phyloP scores from a whole-genome alignment of 1,139 yeast genomes.

The Taphrina flavorubra region DNA sequence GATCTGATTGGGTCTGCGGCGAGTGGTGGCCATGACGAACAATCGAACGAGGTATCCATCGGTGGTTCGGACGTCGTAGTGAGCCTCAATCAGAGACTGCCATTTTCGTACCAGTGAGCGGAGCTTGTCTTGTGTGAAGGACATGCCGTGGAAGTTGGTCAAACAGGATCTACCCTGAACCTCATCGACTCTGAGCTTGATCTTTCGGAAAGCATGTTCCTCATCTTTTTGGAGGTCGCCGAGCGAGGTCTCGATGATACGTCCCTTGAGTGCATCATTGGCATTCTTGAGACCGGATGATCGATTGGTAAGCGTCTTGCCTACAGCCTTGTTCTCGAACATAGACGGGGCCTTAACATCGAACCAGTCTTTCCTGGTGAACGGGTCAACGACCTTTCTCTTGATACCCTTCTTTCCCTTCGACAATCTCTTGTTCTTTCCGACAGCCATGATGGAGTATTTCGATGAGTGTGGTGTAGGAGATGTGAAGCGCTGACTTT shows the following conservation, averaged over 20 bases:
- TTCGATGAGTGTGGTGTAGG: slow-evolving; percentile 29
- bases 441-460: slow-evolving; percentile 70
- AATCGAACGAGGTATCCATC: slow-evolving; percentile 89
- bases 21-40: slow-evolving; percentile 91
- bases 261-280: slow-evolving; percentile 89
- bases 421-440: slow-evolving; percentile 95
- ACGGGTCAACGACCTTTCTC: slow-evolving; percentile 95
- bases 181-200: slow-evolving; percentile 88
- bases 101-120: slow-evolving; percentile 91
- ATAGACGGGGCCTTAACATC: slow-evolving; percentile 95
- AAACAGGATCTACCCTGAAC: slow-evolving; percentile 90
- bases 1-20: slow-evolving; percentile 85
- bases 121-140: slow-evolving; percentile 88
- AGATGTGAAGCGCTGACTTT: slow-evolving; percentile 16
- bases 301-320: slow-evolving; percentile 92
- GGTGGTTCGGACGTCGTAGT: slow-evolving; percentile 88
- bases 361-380: slow-evolving; percentile 92
- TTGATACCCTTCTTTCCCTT: slow-evolving; percentile 95
- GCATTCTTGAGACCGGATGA: slow-evolving; percentile 93
- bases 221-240: slow-evolving; percentile 93
- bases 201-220: slow-evolving; percentile 89
- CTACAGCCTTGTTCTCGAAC: slow-evolving; percentile 90
- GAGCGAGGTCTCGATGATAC: slow-evolving; percentile 82
- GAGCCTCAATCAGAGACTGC: slow-evolving; percentile 91
- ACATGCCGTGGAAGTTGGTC: slow-evolving; percentile 95